Evolutionary conservation across 2,329 filamentous ascomycete species (phyloP), one percentile per base, ranked within the genome.

Genomic region (Alternaria tenuissima): DNA sequence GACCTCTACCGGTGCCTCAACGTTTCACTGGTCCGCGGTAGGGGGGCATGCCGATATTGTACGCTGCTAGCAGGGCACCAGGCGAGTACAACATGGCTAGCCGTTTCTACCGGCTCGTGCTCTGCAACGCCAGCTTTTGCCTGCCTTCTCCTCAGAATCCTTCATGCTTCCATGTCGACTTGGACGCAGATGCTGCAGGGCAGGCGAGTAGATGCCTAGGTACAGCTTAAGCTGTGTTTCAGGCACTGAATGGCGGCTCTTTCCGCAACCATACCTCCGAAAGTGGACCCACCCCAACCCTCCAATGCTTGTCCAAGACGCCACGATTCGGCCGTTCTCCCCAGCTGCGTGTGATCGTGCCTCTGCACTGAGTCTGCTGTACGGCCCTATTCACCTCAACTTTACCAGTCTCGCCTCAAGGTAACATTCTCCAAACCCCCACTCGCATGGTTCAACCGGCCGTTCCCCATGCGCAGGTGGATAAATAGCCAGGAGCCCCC

Each of bases 181-280:
- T 36, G 41, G 18, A 16, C 30, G 20, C 34, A 18, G 28, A 30
- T 39, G 47, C 32, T 52, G 39, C 32, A 57, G 24, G 46, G 18
- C 28, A 22, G 39, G 12, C 39, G 39, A 24, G 39, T 9, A 42
- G 20, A 42, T 42, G 38, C 44, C 18, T 30, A n/a, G 24, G 28
- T 36, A n/a, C 11, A 12, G 20, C 24, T n/a, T 16, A 6, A 30
- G 44, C 44, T 20, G 24, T 52, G 61, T 61, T 61, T 58, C 58
- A 63, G 49, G 30, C 36, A 26, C n/a, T 30, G 8, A 20, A 46
- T 38, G 48, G 47, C 61, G 61, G 61, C 61, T 54, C 61, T 63
- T 61, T 60, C 61, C 61, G 58, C 58, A 54, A 38, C 53, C 61
- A 57, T 60, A 55, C 48, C 61, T 57, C 54, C 58, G 53, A 56